Conservation (phyloP, 768 basidiomycete species). For the Dentipellis fragilis region DNA sequence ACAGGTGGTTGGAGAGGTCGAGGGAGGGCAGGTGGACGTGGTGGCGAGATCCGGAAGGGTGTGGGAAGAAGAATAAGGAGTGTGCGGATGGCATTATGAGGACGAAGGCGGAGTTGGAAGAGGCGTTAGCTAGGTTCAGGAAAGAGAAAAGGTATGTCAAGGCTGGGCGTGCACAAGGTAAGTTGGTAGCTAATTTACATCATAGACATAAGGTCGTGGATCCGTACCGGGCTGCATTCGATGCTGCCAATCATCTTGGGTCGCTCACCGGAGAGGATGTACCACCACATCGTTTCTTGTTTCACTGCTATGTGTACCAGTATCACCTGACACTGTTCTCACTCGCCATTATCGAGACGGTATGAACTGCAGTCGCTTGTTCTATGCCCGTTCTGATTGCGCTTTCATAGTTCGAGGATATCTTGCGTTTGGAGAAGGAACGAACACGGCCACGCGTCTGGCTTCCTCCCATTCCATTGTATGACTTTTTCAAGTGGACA, state of each 20-base stretch:
- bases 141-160: slow-evolving; percentile 36
- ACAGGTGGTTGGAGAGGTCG: slow-evolving; percentile 41
- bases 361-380: slow-evolving; percentile 14
- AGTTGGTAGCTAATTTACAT: not conserved
- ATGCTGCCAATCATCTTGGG: slow-evolving; percentile 20
- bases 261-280: slow-evolving; percentile 24
- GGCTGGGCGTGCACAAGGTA: not conserved
- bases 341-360: slow-evolving; percentile 22
- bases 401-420: slow-evolving; percentile 43
- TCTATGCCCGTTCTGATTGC: not conserved
- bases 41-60: slow-evolving; percentile 23
- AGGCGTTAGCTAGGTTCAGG: slow-evolving; percentile 36
- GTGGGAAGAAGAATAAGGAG: slow-evolving; percentile 22
- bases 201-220: slow-evolving; percentile 42
- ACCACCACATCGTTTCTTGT: slow-evolving; percentile 60
- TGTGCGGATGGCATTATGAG: slow-evolving; percentile 28
- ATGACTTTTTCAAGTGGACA: slow-evolving; percentile 30
- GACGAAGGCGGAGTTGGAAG: slow-evolving; percentile 26
- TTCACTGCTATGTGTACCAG: slow-evolving; percentile 69
- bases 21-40: slow-evolving; percentile 27
- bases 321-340: slow-evolving; percentile 35
- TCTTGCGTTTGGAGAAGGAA: slow-evolving; percentile 43
- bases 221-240: slow-evolving; percentile 48
- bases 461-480: slow-evolving; percentile 36
- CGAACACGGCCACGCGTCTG: slow-evolving; percentile 37